Evolutionary conservation across 1,284 basidiomycete genomes (phyloP), one percentile per base, ranked within the genome.

Genomic region (Meira nashicola): DNA sequence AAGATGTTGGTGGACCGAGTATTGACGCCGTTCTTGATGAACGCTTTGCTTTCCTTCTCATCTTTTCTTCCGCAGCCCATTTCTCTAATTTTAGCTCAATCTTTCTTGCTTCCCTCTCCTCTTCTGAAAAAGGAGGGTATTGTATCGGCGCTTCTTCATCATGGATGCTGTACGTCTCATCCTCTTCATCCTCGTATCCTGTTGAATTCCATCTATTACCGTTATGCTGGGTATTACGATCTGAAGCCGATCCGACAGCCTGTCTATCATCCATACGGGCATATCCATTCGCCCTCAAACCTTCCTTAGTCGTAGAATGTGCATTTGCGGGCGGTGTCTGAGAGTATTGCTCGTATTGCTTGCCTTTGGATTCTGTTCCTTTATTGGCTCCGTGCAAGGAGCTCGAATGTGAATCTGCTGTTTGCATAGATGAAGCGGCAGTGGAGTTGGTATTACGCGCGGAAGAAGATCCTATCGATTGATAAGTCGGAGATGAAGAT

Each of bases 1-100:
- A 25, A 8, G 43, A 5, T 53, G 50, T 53, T 28, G 19, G 11
- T 7, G 50, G 28, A 37, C 23, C 23, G 14, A 53, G 17, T 19
- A 39, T 53, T 37, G 50, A 39, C 28, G 17, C 39, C 37, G 50
- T 53, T 15, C 50, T n/a, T 2, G 50, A 53, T n/a, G 50, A 33
- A 2, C 50, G 37, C 19, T 19, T n/a, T 38, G 50, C 50, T 23
- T 53, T 53, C 14, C 50, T 28, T 17, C 50, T 17, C 28, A 33
- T 17, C 37, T 28, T 53, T 41, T 53, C 50, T 23, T 53, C 50
- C 11, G 37, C 14, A 17, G 50, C 50, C 50, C 50, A 53, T 28
- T 33, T 53, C 39, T 41, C 50, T 23, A 53, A 15, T 5, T 53
- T 53, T 33, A 41, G 50, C 28, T 53, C 37, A 39, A 53, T 53